These are phyloP conservation scores for Diaporthe sp. DNA, from an alignment of 2,329 filamentous ascomycete genomes.

Conservation along the genomic window DNA sequence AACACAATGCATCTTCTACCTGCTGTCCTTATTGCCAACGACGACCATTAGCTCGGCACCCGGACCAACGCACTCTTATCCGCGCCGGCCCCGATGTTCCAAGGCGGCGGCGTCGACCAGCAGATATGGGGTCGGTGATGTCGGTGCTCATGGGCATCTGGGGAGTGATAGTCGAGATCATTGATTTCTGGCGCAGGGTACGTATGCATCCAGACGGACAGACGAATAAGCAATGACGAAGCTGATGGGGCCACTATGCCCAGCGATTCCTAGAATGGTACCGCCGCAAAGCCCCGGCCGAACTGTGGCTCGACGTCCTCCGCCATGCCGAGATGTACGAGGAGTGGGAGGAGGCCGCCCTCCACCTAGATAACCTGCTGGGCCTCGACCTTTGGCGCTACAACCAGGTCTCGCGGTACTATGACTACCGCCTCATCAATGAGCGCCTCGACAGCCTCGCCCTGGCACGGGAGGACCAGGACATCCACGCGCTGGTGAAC, in stretches of 20 bases:
- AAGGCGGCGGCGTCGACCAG: background rate
- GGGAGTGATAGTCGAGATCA: slow-evolving; percentile 70
- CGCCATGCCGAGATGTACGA: slow-evolving; percentile 77
- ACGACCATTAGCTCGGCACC: background rate
- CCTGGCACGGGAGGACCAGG: slow-evolving; percentile 49
- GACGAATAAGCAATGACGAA: background rate
- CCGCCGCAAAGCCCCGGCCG: slow-evolving; percentile 70
- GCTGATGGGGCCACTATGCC: slow-evolving; percentile 3
- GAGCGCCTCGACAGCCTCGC: slow-evolving; percentile 77
- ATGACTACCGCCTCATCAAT: slow-evolving; percentile 87
- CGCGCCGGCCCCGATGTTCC: slow-evolving; percentile 22
- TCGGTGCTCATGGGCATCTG: slow-evolving; percentile 59
- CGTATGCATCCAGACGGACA: slow-evolving; percentile 39
- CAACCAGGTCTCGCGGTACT: slow-evolving; percentile 81
- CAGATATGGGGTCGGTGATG: slow-evolving; percentile 33
- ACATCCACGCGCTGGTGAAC: slow-evolving; percentile 81
- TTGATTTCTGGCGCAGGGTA: slow-evolving; percentile 72
- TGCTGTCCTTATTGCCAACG: background rate
- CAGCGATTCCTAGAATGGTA: slow-evolving; percentile 78
- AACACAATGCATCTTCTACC: background rate
- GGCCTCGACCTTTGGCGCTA: slow-evolving; percentile 87
- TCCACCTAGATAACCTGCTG: slow-evolving; percentile 84
- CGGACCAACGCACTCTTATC: background rate
- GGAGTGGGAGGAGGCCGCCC: slow-evolving; percentile 88
- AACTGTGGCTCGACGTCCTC: slow-evolving; percentile 74